A percentile compares a stretch with the other conserved stretches of the same genome.
Evolutionary conservation across 2,329 filamentous ascomycete species (phyloP).

Genomic region (Phoma herbarum): DNA sequence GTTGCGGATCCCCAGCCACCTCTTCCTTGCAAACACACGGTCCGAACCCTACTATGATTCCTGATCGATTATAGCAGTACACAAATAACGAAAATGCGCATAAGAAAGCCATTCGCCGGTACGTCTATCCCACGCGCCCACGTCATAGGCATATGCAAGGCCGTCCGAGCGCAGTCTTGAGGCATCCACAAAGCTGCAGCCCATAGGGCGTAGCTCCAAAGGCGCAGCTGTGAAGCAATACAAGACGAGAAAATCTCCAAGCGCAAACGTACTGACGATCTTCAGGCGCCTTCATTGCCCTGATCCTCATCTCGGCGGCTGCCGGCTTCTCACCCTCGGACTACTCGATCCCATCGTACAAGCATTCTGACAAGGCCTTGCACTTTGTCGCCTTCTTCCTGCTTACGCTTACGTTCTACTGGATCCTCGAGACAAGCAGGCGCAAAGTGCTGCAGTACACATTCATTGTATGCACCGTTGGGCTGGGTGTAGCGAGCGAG

Average conservation of each 20-base stretch:
- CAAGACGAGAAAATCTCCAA: too few species aligned
- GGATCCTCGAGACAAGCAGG: constrained; percentile 91
- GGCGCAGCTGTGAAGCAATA: too few species aligned
- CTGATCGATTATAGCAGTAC: constrained; percentile 21
- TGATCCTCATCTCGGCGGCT: constrained; percentile 71
- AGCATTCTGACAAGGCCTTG: constrained; percentile 82
- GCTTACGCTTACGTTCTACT: constrained; percentile 90
- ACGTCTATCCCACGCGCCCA: constrained; percentile 47
- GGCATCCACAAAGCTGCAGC: neutral
- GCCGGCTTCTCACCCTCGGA: constrained; percentile 72
- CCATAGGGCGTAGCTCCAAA: too few species aligned
- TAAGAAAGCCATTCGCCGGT: constrained; percentile 91
- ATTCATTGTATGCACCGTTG: constrained; percentile 77
- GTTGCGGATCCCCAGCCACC: constrained; percentile 20
- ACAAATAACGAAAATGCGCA: constrained; percentile 69
- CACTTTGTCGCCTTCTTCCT: constrained; percentile 90
- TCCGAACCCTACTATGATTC: constrained; percentile 19
- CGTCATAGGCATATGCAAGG: constrained; percentile 27
- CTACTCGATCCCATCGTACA: constrained; percentile 66
- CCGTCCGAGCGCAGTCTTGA: neutral
- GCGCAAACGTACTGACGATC: neutral
- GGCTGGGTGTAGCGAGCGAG: constrained; percentile 77
- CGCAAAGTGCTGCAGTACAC: constrained; percentile 86
- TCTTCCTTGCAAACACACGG: neutral
- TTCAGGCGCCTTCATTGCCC: constrained; percentile 60